Conservation (phyloP, 2,329 filamentous ascomycete genomes). For the Talaromyces islandicus region DNA sequence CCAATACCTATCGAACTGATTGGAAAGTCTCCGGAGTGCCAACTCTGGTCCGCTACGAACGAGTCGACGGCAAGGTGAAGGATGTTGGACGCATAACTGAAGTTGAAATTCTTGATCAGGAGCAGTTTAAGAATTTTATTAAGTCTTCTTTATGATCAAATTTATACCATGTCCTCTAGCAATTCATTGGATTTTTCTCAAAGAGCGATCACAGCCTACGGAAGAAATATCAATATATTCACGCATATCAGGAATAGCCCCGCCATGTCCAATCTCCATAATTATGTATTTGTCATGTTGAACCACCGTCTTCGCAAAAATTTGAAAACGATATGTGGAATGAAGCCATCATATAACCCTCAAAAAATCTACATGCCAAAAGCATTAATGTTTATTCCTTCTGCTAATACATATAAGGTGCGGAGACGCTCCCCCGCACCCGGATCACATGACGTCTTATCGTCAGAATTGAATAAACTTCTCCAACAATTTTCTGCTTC, state of each 20-base stretch:
- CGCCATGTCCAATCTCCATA: neutral
- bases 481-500: neutral
- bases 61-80: slow-evolving; percentile 22
- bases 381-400: neutral
- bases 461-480: neutral
- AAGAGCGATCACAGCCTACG: neutral
- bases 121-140: slow-evolving; percentile 18
- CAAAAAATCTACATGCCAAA: no score
- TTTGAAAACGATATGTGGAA: neutral
- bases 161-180: neutral
- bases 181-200: neutral
- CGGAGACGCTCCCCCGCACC: neutral
- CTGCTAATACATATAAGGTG: slow-evolving; percentile 3
- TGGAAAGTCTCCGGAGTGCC: slow-evolving; percentile 32
- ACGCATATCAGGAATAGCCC: neutral
- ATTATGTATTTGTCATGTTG: neutral
- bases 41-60: slow-evolving; percentile 29
- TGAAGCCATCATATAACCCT: neutral
- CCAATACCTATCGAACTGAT: slow-evolving; percentile 28
- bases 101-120: slow-evolving; percentile 25
- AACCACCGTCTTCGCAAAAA: neutral
- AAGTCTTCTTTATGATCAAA: neutral
- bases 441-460: slow-evolving; percentile 3
- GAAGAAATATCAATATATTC: neutral
- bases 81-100: slow-evolving; percentile 28